Evolutionary conservation across 495 filamentous ascomycete species (phyloP), one percentile per base, ranked within the genome.

Genomic region (Sphaerosporella brunnea): DNA sequence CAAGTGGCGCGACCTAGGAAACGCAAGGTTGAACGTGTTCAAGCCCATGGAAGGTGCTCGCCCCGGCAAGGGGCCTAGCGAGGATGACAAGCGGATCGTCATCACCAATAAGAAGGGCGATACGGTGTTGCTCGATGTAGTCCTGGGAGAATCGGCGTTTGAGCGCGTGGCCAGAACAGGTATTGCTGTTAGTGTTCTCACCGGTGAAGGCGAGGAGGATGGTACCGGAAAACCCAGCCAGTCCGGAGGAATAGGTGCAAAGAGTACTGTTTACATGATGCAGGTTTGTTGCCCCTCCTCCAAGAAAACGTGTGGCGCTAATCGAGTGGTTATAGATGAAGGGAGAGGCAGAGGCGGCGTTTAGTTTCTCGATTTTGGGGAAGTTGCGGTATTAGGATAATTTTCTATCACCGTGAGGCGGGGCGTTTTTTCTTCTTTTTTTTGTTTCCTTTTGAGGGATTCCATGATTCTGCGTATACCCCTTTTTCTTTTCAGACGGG

Each of bases 1-100:
- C 28, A 83, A 81, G 57, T 97, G 90, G 90, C 75, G 81, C 23
- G 87, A 95, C 54, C 78, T 88, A 68, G 87, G 88, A 45, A 75
- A 81, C 38, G 87, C 86, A 41, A 69, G 77, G 23, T 63, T 97
- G 25, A 80, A 79, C 24, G 85, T 96, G 56, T 76, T 81, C 63
- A 79, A 80, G 7, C 77, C 80, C 0, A 67, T 74, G 30, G 64
- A 70, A 20, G 59, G 60, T 18, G 63, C 54, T 21, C 63, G 63
- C 26, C n/a, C n/a, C n/a, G 67, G 68, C 40, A 54, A 19, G 62
- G 72, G 49, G 60, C 73, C 60, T 10, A 68, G 71, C n/a, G 60
- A 77, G 48, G 26, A 48, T n/a, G 77, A 87, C 66, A 93, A 94
- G 65, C 73, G 88, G 13, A 80, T 97, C 40, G 63, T 93, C 23